A percentile compares a stretch with the other conserved stretches of the same genome.
Evolutionary conservation across 2,329 filamentous ascomycete genomes (phyloP).

Genomic region (Stromatinia cepivora): DNA sequence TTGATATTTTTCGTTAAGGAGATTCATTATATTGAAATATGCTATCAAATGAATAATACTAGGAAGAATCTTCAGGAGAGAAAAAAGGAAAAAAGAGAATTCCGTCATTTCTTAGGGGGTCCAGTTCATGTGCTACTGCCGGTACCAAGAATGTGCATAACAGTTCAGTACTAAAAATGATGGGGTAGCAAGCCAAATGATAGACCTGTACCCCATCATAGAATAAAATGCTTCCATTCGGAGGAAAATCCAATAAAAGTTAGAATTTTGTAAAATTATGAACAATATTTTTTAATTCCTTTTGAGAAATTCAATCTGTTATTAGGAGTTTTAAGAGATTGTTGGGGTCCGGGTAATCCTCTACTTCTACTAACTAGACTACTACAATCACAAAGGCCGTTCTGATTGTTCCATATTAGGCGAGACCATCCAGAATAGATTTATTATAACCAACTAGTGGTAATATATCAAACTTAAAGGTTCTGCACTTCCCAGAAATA

Average conservation of each 20-base stretch:
- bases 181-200: slow-evolving; percentile 1
- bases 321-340: neutral
- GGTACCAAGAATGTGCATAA: neutral
- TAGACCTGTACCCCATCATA: neutral
- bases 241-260: neutral
- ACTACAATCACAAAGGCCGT: too few species aligned
- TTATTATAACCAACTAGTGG: neutral
- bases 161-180: neutral
- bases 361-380: too few species aligned
- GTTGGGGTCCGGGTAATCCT: too few species aligned
- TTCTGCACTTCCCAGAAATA: neutral
- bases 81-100: neutral
- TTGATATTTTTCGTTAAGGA: neutral
- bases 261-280: neutral
- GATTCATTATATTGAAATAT: neutral
- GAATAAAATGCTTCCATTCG: neutral
- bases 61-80: too few species aligned
- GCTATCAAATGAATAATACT: neutral
- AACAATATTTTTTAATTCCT: neutral
- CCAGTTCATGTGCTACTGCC: neutral
- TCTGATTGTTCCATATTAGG: neutral
- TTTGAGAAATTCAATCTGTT: neutral
- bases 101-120: neutral
- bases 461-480: slow-evolving; percentile 9
- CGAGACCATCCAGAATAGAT: slow-evolving; percentile 1